Evolutionary conservation across 306 rosid genomes (phyloP), one percentile per base, ranked within the genome.

Genomic region (Cucurbita maxima): DNA sequence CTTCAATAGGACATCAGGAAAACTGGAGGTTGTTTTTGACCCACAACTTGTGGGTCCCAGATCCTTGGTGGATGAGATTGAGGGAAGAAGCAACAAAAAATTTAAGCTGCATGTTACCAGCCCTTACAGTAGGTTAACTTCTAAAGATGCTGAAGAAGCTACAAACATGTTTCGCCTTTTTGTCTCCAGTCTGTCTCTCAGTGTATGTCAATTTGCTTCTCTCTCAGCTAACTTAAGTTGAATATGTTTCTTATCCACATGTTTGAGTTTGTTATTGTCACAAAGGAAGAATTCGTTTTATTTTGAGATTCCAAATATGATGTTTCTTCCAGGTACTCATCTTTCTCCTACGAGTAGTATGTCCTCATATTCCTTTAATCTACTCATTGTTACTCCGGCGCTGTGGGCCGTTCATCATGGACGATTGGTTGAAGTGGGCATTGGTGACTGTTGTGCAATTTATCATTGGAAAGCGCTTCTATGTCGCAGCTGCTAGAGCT

Each of bases 381-480:
- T 87, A 89, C 78, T 85, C 99, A 45, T 79, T 91, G 76, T 48
- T 94, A 78, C 87, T 91, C 58, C 25, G 96, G 91, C 83, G 86
- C 76, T 91, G 96, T 81, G 99, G 99, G 47, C 99, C 99, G 57
- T 91, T 94, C 45, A 85, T 80, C 79, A 87, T 89, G 91, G 89
- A 79, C 72, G 97, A 95, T 79, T 95, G 97, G 99, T 83, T 95
- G 89, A 89, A 95, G 88, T 91, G 97, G 99, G 86, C 83, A 55
- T 83, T 95, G 82, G 96, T 87, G 83, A 95, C 90, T 81, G 60
- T 95, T 82, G 91, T 95, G 76, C 99, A 95, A 74, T 95, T 95
- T 83, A 87, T 76, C 52, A 59, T 95, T 75, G 99, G 99, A 67
- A 95, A 88, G 82, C 97, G 99, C 64, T 95, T 95, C 83, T 95